Conservation (phyloP, 225 moss, liverwort and hornwort genomes). For the Bryoerythrophyllum caledonicum region DNA sequence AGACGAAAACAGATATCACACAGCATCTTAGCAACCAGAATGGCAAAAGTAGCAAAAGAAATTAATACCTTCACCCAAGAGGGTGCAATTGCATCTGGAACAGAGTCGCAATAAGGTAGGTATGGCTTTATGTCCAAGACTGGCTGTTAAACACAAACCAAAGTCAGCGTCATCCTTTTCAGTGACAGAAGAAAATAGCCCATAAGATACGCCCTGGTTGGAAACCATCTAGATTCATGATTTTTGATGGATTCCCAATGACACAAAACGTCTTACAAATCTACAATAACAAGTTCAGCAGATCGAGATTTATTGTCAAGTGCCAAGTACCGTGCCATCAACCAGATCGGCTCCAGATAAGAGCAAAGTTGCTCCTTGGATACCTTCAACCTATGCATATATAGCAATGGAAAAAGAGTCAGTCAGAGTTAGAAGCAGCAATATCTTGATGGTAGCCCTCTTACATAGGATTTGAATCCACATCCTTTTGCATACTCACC, state of each 20-base stretch:
- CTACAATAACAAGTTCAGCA: constrained; percentile 14
- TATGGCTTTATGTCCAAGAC: constrained; percentile 98
- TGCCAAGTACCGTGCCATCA: constrained; percentile 83
- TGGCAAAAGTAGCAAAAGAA: neutral
- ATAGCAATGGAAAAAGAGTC: neutral
- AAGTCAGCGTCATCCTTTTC: constrained; percentile 12
- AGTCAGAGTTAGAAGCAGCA: constrained; percentile 3
- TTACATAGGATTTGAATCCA: neutral
- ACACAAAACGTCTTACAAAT: neutral
- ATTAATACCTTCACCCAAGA: constrained; percentile 76
- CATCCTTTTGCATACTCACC: neutral
- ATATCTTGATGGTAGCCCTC: neutral
- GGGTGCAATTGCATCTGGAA: constrained; percentile 71
- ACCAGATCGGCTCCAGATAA: constrained; percentile 94
- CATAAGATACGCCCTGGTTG: neutral
- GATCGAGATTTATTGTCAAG: neutral
- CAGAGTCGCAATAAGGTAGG: constrained; percentile 82
- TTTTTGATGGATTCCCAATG: neutral
- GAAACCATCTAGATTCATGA: neutral
- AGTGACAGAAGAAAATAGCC: constrained; percentile 9
- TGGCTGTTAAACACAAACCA: constrained; percentile 65
- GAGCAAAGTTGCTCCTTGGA: constrained; percentile 79
- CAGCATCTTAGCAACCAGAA: constrained; percentile 7
- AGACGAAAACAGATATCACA: constrained; percentile 8
- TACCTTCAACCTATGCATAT: constrained; percentile 76